Percentiles rank a stretch among this genome's conserved stretches.
These are phyloP conservation scores for Chiua virens DNA, from an alignment of 768 basidiomycete genomes.

Conservation along the genomic window DNA sequence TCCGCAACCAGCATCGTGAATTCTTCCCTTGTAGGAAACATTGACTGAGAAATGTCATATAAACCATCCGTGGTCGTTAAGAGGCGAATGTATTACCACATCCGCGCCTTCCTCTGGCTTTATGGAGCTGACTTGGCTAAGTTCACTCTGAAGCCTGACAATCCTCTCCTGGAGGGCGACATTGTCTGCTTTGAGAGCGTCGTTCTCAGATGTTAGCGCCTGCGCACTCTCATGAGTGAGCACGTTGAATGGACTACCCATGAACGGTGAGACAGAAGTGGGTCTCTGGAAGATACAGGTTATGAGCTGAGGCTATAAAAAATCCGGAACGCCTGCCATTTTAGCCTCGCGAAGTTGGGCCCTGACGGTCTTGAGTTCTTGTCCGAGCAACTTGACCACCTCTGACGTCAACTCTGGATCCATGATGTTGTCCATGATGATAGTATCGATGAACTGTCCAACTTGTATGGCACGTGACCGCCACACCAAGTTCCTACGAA, in stretches of 20 bases:
- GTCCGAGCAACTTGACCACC: slow-evolving; percentile 23
- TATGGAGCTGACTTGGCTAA: slow-evolving; percentile 4
- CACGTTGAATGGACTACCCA: background rate
- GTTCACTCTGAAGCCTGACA: slow-evolving; percentile 12
- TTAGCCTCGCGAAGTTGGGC: slow-evolving; percentile 22
- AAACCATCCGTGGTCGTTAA: background rate
- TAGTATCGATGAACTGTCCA: no score
- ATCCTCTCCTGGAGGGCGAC: slow-evolving; percentile 14
- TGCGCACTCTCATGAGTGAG: slow-evolving; percentile 6
- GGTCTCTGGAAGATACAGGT: slow-evolving; percentile 4
- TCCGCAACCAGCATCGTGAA: slow-evolving; percentile 14
- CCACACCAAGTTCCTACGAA: no score
- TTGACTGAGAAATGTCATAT: slow-evolving; percentile 8
- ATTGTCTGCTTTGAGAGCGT: slow-evolving; percentile 20
- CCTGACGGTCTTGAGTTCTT: slow-evolving; percentile 25
- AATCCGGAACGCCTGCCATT: slow-evolving; percentile 9
- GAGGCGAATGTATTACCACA: background rate
- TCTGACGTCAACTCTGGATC: slow-evolving; percentile 28
- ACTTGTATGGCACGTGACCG: slow-evolving; percentile 11
- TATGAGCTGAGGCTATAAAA: background rate
- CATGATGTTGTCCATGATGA: slow-evolving; percentile 19
- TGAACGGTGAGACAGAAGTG: background rate
- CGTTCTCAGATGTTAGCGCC: slow-evolving; percentile 16
- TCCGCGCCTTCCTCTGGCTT: slow-evolving; percentile 20
- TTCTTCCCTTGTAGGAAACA: slow-evolving; percentile 7